Evolutionary conservation across 2,329 filamentous ascomycete genomes (phyloP).

Genomic region (Trichoderma hamatum): DNA sequence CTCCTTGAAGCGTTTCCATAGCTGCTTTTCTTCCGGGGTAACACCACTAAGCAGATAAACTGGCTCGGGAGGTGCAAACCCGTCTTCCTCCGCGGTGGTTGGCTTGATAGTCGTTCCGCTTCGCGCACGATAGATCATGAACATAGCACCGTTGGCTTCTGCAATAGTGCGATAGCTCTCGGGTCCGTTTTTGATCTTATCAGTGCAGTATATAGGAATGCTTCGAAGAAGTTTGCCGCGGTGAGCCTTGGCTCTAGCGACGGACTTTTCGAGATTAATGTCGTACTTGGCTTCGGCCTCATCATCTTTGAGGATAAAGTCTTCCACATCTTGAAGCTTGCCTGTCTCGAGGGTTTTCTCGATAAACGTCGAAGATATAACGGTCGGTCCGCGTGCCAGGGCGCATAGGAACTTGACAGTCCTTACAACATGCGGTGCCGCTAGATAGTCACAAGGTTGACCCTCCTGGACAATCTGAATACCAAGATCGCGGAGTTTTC

Average conservation of each 20-base stretch:
- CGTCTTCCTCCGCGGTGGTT: slow-evolving; percentile 66
- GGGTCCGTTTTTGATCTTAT: slow-evolving; percentile 75
- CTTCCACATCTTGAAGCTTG: slow-evolving; percentile 63
- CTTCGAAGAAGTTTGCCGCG: slow-evolving; percentile 73
- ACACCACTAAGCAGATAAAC: slow-evolving; percentile 81
- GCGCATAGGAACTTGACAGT: slow-evolving; percentile 94
- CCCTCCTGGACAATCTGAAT: slow-evolving; percentile 79
- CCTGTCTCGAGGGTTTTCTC: slow-evolving; percentile 73
- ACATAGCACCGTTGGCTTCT: slow-evolving; percentile 83
- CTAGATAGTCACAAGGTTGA: slow-evolving; percentile 78
- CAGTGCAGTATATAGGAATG: slow-evolving; percentile 82
- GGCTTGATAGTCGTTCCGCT: slow-evolving; percentile 68
- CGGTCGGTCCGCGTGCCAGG: slow-evolving; percentile 75
- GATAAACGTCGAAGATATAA: slow-evolving; percentile 79
- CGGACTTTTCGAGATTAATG: slow-evolving; percentile 68
- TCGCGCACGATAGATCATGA: slow-evolving; percentile 74
- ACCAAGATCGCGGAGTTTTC: slow-evolving; percentile 79
- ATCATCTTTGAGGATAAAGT: slow-evolving; percentile 71
- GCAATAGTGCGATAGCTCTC: slow-evolving; percentile 87
- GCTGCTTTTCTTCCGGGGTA: slow-evolving; percentile 65
- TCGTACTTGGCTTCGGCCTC: slow-evolving; percentile 72
- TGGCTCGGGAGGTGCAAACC: slow-evolving; percentile 65
- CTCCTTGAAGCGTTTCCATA: slow-evolving; percentile 80
- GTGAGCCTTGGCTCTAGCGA: slow-evolving; percentile 74
- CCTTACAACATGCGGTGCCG: slow-evolving; percentile 82